phyloP scores from a whole-genome alignment of 805 yeast genomes.

The Sugiyamaella floridensis region DNA sequence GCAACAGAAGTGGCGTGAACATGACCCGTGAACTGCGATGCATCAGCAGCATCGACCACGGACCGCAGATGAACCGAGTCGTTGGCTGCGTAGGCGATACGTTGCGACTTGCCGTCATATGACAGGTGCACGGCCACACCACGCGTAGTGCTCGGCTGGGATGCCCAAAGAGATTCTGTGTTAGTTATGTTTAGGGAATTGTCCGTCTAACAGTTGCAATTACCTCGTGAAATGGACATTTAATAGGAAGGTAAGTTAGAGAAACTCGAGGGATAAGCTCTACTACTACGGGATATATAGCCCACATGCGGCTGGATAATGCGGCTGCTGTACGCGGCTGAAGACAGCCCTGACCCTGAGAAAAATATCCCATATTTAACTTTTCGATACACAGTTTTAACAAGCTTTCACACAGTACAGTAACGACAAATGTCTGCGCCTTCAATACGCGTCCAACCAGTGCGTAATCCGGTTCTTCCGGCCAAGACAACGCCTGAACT shows the following conservation, averaged over 20 bases:
- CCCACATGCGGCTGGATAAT: not conserved
- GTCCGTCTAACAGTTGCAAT: slow-evolving; percentile 4
- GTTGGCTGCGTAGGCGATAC: slow-evolving; percentile 77
- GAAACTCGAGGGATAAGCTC: not conserved
- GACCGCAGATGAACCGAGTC: slow-evolving; percentile 70
- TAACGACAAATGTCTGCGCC: slow-evolving; percentile 60
- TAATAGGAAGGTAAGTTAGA: not conserved
- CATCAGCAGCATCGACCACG: slow-evolving; percentile 44
- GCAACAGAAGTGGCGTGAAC: slow-evolving; percentile 71
- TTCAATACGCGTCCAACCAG: slow-evolving; percentile 56
- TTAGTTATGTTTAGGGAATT: slow-evolving; percentile 5
- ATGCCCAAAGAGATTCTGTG: slow-evolving; percentile 46
- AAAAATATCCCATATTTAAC: no score
- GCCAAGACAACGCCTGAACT: slow-evolving; percentile 87
- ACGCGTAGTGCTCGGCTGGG: slow-evolving; percentile 72
- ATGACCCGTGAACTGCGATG: slow-evolving; percentile 71
- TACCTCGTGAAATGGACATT: slow-evolving; percentile 12
- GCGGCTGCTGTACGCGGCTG: not conserved
- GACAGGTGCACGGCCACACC: slow-evolving; percentile 67
- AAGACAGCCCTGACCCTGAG: not conserved
- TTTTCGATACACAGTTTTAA: not conserved
- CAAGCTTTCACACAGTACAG: no score
- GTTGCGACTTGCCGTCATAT: slow-evolving; percentile 59
- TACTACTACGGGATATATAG: no score
- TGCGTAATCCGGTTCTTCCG: slow-evolving; percentile 70